phyloP scores from a whole-genome alignment of 2,329 filamentous ascomycete genomes.

The Huntiella omanensis region DNA sequence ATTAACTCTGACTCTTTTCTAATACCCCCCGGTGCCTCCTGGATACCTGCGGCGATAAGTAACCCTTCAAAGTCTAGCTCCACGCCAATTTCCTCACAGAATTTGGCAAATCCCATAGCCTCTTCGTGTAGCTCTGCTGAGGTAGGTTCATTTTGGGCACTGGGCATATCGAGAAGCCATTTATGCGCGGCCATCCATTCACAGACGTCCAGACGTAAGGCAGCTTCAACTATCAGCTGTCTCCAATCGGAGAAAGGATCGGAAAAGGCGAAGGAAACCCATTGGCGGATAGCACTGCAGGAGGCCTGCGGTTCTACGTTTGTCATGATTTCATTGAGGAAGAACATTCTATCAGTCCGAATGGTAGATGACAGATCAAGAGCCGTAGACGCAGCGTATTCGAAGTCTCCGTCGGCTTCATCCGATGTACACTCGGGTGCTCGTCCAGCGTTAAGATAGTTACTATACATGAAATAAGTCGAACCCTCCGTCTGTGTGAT shows the following conservation, averaged over 20 bases:
- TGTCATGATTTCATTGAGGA: constrained; percentile 70
- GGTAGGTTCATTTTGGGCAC: neutral
- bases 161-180: constrained; percentile 4
- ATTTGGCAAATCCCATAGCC: constrained; percentile 4
- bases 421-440: too few relatives aligned
- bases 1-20: too few relatives aligned
- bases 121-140: constrained; percentile 2
- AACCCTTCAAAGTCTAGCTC: neutral
- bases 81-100: neutral
- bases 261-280: constrained; percentile 9
- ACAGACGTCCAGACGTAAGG: constrained; percentile 2
- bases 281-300: constrained; percentile 5
- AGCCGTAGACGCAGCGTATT: neutral
- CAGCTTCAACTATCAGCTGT: constrained; percentile 8
- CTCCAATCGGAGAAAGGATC: constrained; percentile 4
- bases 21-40: too few relatives aligned
- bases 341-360: constrained; percentile 6
- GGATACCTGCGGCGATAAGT: neutral
- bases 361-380: neutral
- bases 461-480: too few relatives aligned
- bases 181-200: constrained; percentile 2
- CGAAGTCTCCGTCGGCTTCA: neutral
- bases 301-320: constrained; percentile 48
- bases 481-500: too few relatives aligned
- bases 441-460: too few relatives aligned